Conservation (phyloP, 192 early-diverging fungal species). For the Jimgerdemannia lactiflua region DNA sequence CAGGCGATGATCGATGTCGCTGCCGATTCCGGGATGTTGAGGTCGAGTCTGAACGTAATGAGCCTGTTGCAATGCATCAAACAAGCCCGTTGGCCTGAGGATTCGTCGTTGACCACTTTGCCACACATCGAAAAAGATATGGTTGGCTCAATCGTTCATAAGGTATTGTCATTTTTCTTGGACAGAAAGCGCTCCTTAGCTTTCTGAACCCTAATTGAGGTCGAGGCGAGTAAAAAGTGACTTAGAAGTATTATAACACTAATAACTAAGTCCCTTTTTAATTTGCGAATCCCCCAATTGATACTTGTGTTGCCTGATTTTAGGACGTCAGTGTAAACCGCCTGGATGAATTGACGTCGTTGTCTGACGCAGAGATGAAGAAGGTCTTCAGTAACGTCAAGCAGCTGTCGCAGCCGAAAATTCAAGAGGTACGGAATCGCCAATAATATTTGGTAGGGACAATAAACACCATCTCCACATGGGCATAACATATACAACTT, state of each 20-base stretch:
- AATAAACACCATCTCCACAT: not conserved
- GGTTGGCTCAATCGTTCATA: slow-evolving; percentile 20
- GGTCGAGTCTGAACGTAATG: slow-evolving; percentile 70
- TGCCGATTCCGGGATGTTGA: slow-evolving; percentile 66
- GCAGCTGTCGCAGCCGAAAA: slow-evolving; percentile 6
- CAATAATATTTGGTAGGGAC: not conserved
- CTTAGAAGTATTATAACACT: too few species aligned
- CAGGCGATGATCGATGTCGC: slow-evolving; percentile 89
- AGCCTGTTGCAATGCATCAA: slow-evolving; percentile 89
- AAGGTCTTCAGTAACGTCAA: slow-evolving; percentile 18
- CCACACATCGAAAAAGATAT: slow-evolving; percentile 48
- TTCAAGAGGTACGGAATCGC: slow-evolving; percentile 15
- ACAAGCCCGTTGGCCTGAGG: slow-evolving; percentile 80
- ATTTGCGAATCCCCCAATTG: not conserved
- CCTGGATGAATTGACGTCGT: slow-evolving; percentile 32
- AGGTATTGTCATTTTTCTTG: slow-evolving; percentile 14
- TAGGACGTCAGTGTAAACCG: slow-evolving; percentile 21
- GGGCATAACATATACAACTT: not conserved
- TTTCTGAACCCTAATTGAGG: too few species aligned
- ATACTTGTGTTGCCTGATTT: not conserved
- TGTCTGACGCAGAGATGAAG: slow-evolving; percentile 16
- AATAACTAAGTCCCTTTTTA: too few species aligned
- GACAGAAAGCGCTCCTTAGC: not conserved
- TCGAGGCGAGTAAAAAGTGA: too few species aligned
- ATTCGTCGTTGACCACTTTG: slow-evolving; percentile 71